Conservation (phyloP, 805 yeast genomes). For the Suhomyces vadensis region DNA sequence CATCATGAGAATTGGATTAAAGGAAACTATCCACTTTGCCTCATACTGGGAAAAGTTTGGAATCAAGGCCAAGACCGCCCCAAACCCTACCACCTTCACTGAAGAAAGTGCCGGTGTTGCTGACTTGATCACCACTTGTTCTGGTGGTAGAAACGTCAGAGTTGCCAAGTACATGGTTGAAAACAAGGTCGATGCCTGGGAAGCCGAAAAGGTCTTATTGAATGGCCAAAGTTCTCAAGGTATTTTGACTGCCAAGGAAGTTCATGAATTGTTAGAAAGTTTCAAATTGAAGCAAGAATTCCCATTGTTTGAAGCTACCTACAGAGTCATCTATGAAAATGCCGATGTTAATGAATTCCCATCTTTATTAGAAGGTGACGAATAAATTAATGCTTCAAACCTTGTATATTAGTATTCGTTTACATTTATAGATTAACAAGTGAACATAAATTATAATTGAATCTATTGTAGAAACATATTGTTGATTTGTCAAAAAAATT, state of each 20-base stretch:
- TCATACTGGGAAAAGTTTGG: constrained; percentile 57
- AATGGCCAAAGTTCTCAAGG: constrained; percentile 99
- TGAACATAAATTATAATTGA: neutral
- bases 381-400: neutral
- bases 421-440: neutral
- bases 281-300: constrained; percentile 61
- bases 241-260: constrained; percentile 85
- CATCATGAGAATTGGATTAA: constrained; percentile 91
- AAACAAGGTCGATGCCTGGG: constrained; percentile 72
- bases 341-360: constrained; percentile 78
- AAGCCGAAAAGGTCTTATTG: constrained; percentile 80
- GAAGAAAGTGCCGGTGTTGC: constrained; percentile 98
- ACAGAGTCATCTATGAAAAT: constrained; percentile 76
- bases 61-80: constrained; percentile 50
- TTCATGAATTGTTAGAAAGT: constrained; percentile 72
- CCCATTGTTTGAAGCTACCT: constrained; percentile 81
- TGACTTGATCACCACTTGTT: constrained; percentile 94
- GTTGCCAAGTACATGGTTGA: constrained; percentile 86
- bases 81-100: constrained; percentile 78
- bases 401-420: constrained; percentile 8
- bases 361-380: constrained; percentile 50
- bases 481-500: too few species aligned
- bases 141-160: constrained; percentile 95
- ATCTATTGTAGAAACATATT: too few species aligned
- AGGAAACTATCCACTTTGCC: constrained; percentile 88